Percentiles rank a stretch among this genome's conserved stretches.
Evolutionary conservation across 768 basidiomycete species (phyloP).

Genomic region (Sistotremastrum niveocremeum): DNA sequence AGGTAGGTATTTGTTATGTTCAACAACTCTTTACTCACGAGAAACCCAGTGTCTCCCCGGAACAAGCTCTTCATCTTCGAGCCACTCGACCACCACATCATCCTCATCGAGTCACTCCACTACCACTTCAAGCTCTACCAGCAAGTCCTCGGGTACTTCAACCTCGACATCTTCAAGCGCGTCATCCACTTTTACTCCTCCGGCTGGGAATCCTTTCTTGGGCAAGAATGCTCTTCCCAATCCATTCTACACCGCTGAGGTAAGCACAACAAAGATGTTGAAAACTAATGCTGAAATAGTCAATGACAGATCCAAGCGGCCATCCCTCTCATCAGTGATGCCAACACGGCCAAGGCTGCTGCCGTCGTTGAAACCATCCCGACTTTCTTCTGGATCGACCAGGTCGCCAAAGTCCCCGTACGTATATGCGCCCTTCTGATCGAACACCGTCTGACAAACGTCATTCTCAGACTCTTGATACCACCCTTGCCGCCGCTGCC

Average conservation of each 20-base stretch:
- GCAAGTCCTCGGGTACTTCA: background rate
- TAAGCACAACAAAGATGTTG: too few species aligned
- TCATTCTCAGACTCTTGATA: conserved; percentile 8
- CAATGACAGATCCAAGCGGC: too few species aligned
- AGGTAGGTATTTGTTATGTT: conserved; percentile 1
- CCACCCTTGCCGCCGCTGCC: conserved; percentile 11
- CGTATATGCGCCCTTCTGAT: too few species aligned
- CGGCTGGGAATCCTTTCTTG: conserved; percentile 37
- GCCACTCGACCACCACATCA: conserved; percentile 4
- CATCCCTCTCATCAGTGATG: conserved; percentile 1
- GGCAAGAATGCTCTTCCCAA: conserved; percentile 24
- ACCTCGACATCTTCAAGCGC: conserved; percentile 14
- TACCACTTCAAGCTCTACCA: too few species aligned
- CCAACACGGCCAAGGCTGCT: conserved; percentile 10
- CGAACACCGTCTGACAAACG: conserved; percentile 5
- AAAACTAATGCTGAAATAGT: too few species aligned
- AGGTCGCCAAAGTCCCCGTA: background rate
- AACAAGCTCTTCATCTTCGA: conserved; percentile 7
- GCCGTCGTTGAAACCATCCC: conserved; percentile 10
- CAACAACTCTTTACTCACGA: background rate
- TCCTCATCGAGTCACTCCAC: conserved; percentile 1
- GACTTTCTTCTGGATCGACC: conserved; percentile 1
- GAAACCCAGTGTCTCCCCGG: conserved; percentile 5
- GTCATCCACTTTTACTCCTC: conserved; percentile 22
- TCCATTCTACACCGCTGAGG: too few species aligned